phyloP scores from a whole-genome alignment of 441 rosid species.

The Lepidium campestre region DNA sequence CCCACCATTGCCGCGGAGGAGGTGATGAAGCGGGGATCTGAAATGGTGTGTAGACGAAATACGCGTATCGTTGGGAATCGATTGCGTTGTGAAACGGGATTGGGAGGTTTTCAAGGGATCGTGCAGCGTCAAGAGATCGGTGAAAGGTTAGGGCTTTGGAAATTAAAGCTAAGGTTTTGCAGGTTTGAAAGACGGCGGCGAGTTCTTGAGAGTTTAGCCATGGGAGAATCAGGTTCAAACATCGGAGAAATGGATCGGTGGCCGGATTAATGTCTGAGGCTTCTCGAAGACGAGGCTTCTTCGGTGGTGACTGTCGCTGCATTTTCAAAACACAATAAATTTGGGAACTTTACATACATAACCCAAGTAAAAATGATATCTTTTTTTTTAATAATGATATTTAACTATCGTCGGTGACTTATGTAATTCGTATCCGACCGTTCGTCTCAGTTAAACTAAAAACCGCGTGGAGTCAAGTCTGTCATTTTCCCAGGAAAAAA shows the following conservation, averaged over 20 bases:
- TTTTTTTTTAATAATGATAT: too few relatives aligned
- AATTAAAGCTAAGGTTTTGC: constrained; percentile 38
- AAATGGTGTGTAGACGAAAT: constrained; percentile 60
- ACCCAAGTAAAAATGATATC: too few relatives aligned
- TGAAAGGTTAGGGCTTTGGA: constrained; percentile 37
- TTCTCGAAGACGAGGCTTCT: constrained; percentile 16
- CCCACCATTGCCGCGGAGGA: constrained; percentile 56
- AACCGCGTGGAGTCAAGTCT: neutral
- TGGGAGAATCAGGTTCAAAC: constrained; percentile 45
- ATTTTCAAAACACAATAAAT: neutral
- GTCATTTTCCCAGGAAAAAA: neutral
- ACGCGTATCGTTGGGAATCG: constrained; percentile 42
- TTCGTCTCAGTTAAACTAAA: neutral
- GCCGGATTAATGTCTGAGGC: neutral
- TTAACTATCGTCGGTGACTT: too few relatives aligned
- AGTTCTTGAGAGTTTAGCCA: constrained; percentile 60
- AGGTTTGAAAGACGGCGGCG: constrained; percentile 41
- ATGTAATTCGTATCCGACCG: neutral
- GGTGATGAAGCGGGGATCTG: constrained; percentile 41
- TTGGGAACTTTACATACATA: neutral
- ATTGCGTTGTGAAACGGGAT: constrained; percentile 46
- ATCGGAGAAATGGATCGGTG: constrained; percentile 25
- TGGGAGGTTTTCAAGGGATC: constrained; percentile 48
- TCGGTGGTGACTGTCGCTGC: constrained; percentile 3
- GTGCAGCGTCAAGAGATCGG: constrained; percentile 67